Evolutionary conservation across 1,284 basidiomycete genomes (phyloP), one percentile per base, ranked within the genome.

Genomic region (Wolfiporia cocos): DNA sequence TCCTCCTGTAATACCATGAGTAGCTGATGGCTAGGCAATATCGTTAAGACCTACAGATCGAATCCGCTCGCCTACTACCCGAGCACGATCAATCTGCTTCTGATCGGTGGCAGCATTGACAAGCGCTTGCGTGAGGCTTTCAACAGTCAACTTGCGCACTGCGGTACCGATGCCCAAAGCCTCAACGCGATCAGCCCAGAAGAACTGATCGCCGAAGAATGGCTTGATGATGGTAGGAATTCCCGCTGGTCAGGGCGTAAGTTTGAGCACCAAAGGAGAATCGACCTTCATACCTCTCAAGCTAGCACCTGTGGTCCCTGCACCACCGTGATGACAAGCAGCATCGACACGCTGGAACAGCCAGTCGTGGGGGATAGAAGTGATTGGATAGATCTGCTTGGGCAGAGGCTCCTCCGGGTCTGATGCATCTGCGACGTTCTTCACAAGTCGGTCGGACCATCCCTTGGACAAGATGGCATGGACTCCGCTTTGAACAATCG

Each of bases 161-260:
- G 84, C 79, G 26, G 81, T 74, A 22, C 95, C 95, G 36, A 97
- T 82, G 29, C 93, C 92, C 26, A 99, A 74, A 3, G 89, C 89
- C 63, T 97, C 92, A 17, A 95, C 89, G 20, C 93, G 84, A 65
- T 92, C 90, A 3, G 89, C 91, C 91, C 93, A 98, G 66, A 98
- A 97, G 63, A 86, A 92, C 58, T 99, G 91, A 64, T 96, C 95
- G 5, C 95, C 95, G 56, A 98, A 98, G 75, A 96, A 99, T 0
- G 95, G 95, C 51, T 86, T 88, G 59, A 99, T 92, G 55, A 99
- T 88, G 1, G 93, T 98, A 1, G 95, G 94, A 47, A 94, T 84
- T 5, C 92, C 92, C 44, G 92, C 92, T 91, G 34, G 19, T 50
- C 15, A 41, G 49, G 34, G 36, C 14, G 23, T 57, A 39, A 54